Percentiles rank a stretch among this genome's conserved stretches.
Conservation (phyloP, 2,329 filamentous ascomycete genomes). For the Xylaria sp. region DNA sequence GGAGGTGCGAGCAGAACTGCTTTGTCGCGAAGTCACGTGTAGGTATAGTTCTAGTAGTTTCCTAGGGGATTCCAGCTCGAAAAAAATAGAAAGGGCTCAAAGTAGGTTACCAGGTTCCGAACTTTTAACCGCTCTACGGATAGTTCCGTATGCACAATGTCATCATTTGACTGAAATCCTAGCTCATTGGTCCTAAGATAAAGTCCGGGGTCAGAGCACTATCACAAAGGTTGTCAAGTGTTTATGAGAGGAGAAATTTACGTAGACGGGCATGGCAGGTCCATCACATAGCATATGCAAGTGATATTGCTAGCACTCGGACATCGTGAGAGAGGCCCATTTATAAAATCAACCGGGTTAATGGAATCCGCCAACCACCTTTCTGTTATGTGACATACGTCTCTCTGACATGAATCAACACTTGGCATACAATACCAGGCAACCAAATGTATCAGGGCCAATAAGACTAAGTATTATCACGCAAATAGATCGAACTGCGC, state of each 20-base stretch:
- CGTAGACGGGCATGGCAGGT: not conserved
- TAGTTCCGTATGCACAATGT: no score
- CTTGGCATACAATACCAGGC: not conserved
- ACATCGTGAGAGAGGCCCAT: not conserved
- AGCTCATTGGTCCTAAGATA: no score
- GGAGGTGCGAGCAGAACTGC: no score
- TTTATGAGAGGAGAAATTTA: not conserved
- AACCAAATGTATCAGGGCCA: not conserved
- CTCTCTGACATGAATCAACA: not conserved
- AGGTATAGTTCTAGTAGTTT: no score
- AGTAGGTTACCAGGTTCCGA: not conserved
- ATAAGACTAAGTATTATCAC: not conserved
- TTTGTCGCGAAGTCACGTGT: no score
- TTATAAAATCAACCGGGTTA: conserved; percentile 14
- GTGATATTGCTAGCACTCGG: not conserved
- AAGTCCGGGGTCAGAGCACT: no score
- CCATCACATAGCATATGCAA: not conserved
- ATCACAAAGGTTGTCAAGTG: not conserved
- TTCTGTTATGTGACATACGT: not conserved
- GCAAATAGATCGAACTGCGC: not conserved
- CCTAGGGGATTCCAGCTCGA: no score
- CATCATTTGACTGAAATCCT: no score
- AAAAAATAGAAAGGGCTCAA: no score
- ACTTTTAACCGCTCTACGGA: no score
- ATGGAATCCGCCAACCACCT: conserved; percentile 22